Evolutionary conservation across 306 rosid genomes (phyloP), one percentile per base, ranked within the genome.

Genomic region (Benincasa hispida): DNA sequence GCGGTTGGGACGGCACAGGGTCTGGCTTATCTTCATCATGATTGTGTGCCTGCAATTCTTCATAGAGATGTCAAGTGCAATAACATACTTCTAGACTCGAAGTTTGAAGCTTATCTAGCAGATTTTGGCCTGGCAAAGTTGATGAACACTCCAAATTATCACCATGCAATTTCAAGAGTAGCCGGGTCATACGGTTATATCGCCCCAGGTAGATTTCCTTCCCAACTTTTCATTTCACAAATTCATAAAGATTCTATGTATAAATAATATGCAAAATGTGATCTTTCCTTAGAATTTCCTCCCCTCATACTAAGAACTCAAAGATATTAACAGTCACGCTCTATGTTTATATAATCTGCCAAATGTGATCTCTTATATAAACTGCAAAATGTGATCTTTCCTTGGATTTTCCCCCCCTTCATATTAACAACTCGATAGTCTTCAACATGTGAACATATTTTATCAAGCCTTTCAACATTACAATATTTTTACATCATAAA

Each of bases 11-110:
- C 97, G 7, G 98, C 98, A 39, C 98, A 95, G 50, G 99, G 99
- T 72, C 76, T 95, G 37, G 87, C 99, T 76, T 95, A 95, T 78
- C 98, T 95, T 83, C 99, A 95, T 58, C 99, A 95, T 85, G 93
- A 95, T 78, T 95, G 99, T 57, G 93, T 88, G 53, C 99, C 99
- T 5, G 45, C 98, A 68, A 95, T 95, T 79, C 92, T 95, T 78
- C 99, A 95, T 76, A 89, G 99, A 77, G 99, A 95, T 86, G 98
- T 95, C 28, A 95, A 95, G 79, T 89, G 99, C 93, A 95, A 92
- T 77, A 95, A 95, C 87, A 92, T 95, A 77, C 96, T 92, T 60
- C 76, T 95, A n/a, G 99, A 89, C 82, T 90, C 98, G 75, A 95
- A 87, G 84, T 92, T 78, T 54, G 97, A 95, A 74, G 98, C 93